phyloP scores from a whole-genome alignment of 257 asterid genomes.

The Linderniella brevidens region DNA sequence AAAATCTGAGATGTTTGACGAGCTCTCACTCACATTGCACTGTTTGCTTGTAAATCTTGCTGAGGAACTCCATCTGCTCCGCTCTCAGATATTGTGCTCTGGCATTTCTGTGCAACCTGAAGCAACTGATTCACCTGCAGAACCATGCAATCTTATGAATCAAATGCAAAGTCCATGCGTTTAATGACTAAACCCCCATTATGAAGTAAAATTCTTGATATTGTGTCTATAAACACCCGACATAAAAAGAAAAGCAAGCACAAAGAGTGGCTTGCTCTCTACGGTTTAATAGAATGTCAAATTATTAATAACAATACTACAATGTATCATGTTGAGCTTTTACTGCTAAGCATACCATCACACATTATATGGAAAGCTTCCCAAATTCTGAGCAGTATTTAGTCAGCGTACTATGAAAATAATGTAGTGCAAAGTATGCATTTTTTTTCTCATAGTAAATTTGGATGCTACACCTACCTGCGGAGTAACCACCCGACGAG shows the following conservation, averaged over 20 bases:
- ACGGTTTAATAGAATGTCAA: too few species aligned
- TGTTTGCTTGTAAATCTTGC: slow-evolving; percentile 77
- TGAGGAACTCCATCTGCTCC: slow-evolving; percentile 80
- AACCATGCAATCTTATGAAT: slow-evolving; percentile 6
- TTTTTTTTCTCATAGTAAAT: neutral
- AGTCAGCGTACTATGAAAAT: neutral
- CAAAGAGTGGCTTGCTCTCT: too few species aligned
- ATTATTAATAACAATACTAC: too few species aligned
- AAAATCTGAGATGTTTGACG: slow-evolving; percentile 1
- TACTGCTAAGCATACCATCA: neutral
- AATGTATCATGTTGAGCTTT: too few species aligned
- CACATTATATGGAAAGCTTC: neutral
- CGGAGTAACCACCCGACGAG: slow-evolving; percentile 85
- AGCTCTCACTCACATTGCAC: slow-evolving; percentile 53
- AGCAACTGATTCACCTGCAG: slow-evolving; percentile 80
- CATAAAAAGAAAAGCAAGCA: too few species aligned
- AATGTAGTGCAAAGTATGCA: too few species aligned
- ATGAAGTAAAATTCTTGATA: too few species aligned
- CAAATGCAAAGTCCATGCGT: neutral
- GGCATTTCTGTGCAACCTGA: slow-evolving; percentile 97
- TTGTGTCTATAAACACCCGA: too few species aligned
- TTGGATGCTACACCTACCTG: slow-evolving; percentile 34
- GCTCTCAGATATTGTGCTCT: slow-evolving; percentile 69
- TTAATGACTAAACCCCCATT: too few species aligned
- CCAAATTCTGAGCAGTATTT: neutral